Base-by-base conservation (phyloP, 768 basidiomycete genomes). In the Agrocybe chaxingu region DNA sequence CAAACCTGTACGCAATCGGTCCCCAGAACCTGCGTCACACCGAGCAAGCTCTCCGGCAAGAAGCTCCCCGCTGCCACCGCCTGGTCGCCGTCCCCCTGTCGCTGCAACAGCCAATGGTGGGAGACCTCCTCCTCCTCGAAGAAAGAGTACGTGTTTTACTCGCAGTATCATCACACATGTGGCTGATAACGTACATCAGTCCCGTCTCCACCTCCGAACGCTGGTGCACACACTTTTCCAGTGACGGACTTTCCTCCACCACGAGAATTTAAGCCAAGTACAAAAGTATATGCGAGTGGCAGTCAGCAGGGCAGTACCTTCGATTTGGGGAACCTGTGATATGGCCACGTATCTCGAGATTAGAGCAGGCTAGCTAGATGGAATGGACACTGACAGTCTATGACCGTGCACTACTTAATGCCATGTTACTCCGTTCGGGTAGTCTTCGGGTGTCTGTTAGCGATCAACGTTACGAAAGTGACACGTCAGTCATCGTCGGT, bases 241-340 rank as follows among this genome's bases (percentile, higher is more conserved):
- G 78, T 84, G n/a, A 69, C 73, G 10, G 88, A 84, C 45, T 91
- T 92, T 62, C 91, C 91, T 1, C 82, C 83, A 10, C 91, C 91
- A 3, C 80, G 89, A 36, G 72, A 73, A 24, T 92, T 91, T 64
- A 63, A 64, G 33, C 60, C 65, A 4, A 70, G 63, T 31, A 57
- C 63, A 29, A 85, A 76, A 61, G 70, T 72, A 37, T 94, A 94
- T 62, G 69, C 66, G 9, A 84, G 82, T 61, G 86, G 87, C 30
- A 81, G 83, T 46, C 69, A 73, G 58, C 75, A 74, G 50, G 91
- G 91, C n/a, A 83, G 85, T 58, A 76, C 80, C 48, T 92, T 91
- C 70, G 80, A 89, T 67, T 50, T 79, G 11, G 67, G 63, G 44
- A 60, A 56, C 46, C 57, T 79, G 56, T 75, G 49, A 58, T 10